Conservation (phyloP, 371 early-diverging fungal genomes). For the Mortierella sp. region DNA sequence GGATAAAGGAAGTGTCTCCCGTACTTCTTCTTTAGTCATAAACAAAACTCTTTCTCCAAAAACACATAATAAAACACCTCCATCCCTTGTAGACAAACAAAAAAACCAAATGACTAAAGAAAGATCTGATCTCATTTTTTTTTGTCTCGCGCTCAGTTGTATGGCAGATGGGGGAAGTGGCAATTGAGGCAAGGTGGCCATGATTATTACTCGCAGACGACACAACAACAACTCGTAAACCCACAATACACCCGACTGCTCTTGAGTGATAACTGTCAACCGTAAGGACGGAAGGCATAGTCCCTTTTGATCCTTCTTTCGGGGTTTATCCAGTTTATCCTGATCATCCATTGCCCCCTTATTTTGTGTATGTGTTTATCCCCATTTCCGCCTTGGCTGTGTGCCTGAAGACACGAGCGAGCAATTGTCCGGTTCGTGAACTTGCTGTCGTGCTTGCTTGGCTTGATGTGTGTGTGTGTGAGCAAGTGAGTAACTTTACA, state of each 20-base stretch:
- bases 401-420: not conserved
- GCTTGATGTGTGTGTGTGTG: not conserved
- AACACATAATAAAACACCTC: slow-evolving; percentile 12
- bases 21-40: not conserved
- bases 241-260: too few relatives aligned
- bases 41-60: not conserved
- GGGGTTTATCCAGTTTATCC: not conserved
- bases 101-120: too few relatives aligned
- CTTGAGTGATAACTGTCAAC: too few relatives aligned
- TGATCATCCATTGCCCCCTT: not conserved
- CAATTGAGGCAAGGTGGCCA: not conserved
- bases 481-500: not conserved
- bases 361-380: not conserved
- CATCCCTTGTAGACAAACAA: not conserved
- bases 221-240: too few relatives aligned
- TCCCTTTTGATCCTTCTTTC: too few relatives aligned
- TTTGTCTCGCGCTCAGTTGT: not conserved
- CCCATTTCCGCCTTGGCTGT: not conserved
- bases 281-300: too few relatives aligned
- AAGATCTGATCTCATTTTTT: not conserved
- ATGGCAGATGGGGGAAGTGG: not conserved
- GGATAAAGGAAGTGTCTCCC: slow-evolving; percentile 69
- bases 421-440: not conserved
- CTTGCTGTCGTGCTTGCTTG: not conserved
- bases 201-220: not conserved